A percentile compares a stretch with the other conserved stretches of the same genome.
phyloP scores from a whole-genome alignment of 2,329 filamentous ascomycete genomes.

The Scedosporium apiospermum region DNA sequence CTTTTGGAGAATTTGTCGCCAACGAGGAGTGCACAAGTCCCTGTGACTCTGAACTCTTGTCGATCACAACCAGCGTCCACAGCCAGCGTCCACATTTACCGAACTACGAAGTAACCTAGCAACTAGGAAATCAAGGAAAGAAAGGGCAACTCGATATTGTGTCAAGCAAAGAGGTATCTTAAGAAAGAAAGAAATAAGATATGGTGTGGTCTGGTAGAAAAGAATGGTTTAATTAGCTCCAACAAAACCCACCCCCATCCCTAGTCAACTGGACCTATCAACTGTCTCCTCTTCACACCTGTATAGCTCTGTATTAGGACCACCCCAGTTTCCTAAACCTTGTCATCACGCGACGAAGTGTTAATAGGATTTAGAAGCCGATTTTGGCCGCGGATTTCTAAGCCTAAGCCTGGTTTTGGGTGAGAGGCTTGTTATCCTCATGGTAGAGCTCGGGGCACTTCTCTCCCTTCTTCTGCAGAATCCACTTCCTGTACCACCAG shows the following conservation, averaged over 20 bases:
- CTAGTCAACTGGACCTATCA: neutral
- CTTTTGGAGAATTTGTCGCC: too few relatives aligned
- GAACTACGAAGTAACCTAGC: too few relatives aligned
- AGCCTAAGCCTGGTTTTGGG: neutral
- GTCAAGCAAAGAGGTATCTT: neutral
- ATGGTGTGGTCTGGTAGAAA: neutral
- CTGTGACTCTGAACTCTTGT: too few relatives aligned
- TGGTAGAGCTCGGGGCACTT: slow-evolving; percentile 8
- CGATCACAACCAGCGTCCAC: too few relatives aligned
- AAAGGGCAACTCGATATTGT: neutral
- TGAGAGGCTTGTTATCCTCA: neutral
- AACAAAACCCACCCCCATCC: neutral
- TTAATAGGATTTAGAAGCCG: neutral
- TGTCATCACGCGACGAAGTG: neutral
- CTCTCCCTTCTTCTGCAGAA: slow-evolving; percentile 9
- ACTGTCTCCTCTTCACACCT: neutral
- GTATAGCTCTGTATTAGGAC: neutral
- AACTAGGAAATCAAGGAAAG: too few relatives aligned
- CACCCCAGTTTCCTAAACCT: neutral
- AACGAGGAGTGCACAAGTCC: too few relatives aligned
- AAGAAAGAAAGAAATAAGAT: neutral
- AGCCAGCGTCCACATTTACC: too few relatives aligned
- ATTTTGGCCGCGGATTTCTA: neutral
- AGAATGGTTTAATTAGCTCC: neutral
- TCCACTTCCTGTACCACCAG: slow-evolving; percentile 25